These are phyloP conservation scores for Wickerhamiella domercqiae DNA, from an alignment of 805 yeast genomes.

Conservation along the genomic window DNA sequence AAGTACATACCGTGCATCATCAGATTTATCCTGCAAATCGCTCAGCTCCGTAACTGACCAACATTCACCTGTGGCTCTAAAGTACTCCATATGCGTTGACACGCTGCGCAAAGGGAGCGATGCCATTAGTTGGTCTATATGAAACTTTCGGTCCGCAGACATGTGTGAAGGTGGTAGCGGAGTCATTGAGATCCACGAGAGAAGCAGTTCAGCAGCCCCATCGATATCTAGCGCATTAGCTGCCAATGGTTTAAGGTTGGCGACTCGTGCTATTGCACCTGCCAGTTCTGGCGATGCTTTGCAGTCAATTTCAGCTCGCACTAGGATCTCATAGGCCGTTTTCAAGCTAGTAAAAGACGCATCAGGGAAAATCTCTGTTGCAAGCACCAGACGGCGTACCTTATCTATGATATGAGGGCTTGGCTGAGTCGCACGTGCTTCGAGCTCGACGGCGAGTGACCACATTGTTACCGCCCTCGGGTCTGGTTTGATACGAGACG, in stretches of 20 bases:
- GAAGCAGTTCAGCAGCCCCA: too few species aligned
- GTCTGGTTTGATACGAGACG: neutral
- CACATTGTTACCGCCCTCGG: slow-evolving; percentile 2
- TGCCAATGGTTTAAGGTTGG: too few species aligned
- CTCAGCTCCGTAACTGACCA: neutral
- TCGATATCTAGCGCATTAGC: too few species aligned
- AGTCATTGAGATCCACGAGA: too few species aligned
- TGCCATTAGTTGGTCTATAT: neutral
- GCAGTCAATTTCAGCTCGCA: too few species aligned
- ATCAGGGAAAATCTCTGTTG: neutral
- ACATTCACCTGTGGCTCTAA: neutral
- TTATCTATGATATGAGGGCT: slow-evolving; percentile 2
- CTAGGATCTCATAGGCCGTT: too few species aligned
- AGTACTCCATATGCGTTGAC: neutral
- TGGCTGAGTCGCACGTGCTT: slow-evolving; percentile 1
- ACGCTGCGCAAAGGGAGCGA: neutral
- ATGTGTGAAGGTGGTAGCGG: too few species aligned
- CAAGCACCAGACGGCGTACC: slow-evolving; percentile 3
- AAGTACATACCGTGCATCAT: neutral
- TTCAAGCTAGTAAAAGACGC: neutral
- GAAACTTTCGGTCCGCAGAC: too few species aligned
- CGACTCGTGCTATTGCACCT: too few species aligned
- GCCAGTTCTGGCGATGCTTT: too few species aligned
- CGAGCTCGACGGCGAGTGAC: slow-evolving; percentile 5
- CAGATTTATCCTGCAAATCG: neutral